A percentile compares a stretch with the other conserved stretches of the same genome.
phyloP scores from a whole-genome alignment of 2,329 filamentous ascomycete genomes.

The Fusarium abutilonis region DNA sequence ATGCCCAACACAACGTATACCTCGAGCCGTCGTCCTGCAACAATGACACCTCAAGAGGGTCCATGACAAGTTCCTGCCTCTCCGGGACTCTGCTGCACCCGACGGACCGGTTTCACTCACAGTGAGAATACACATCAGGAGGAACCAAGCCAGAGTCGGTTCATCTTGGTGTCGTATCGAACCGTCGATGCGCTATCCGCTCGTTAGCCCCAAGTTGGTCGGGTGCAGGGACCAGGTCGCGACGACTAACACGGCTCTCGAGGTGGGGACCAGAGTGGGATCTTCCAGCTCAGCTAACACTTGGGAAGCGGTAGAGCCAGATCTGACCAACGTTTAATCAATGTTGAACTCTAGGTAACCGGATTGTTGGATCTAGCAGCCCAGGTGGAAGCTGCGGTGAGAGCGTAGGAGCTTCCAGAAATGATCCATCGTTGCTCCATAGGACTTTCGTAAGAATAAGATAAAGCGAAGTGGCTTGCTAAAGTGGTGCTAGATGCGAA shows the following conservation, averaged over 20 bases:
- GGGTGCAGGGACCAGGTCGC: constrained; percentile 33
- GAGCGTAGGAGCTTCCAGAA: no score
- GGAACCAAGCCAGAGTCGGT: constrained; percentile 28
- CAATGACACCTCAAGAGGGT: constrained; percentile 7
- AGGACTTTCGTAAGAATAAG: neutral
- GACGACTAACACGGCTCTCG: constrained; percentile 14
- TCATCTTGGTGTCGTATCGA: constrained; percentile 25
- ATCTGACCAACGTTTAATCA: constrained; percentile 3
- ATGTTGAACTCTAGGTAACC: constrained; percentile 11
- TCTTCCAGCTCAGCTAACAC: neutral
- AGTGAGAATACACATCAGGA: constrained; percentile 18
- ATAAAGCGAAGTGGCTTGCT: constrained; percentile 6
- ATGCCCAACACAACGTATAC: constrained; percentile 16
- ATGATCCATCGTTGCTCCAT: no score
- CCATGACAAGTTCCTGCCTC: constrained; percentile 12
- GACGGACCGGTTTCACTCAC: constrained; percentile 28
- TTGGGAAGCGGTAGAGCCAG: constrained; percentile 6
- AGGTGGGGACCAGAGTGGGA: constrained; percentile 17
- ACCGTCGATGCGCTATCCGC: constrained; percentile 27
- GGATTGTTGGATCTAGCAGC: neutral
- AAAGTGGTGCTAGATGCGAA: constrained; percentile 4
- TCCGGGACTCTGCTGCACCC: constrained; percentile 27
- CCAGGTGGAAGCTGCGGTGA: neutral
- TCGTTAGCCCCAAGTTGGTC: constrained; percentile 14
- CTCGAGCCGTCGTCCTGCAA: constrained; percentile 2